Percentiles rank a stretch among this genome's conserved stretches.
These are phyloP conservation scores for Picochlorum sp. DNA, from an alignment of 139 green algal genomes.

Conservation along the genomic window DNA sequence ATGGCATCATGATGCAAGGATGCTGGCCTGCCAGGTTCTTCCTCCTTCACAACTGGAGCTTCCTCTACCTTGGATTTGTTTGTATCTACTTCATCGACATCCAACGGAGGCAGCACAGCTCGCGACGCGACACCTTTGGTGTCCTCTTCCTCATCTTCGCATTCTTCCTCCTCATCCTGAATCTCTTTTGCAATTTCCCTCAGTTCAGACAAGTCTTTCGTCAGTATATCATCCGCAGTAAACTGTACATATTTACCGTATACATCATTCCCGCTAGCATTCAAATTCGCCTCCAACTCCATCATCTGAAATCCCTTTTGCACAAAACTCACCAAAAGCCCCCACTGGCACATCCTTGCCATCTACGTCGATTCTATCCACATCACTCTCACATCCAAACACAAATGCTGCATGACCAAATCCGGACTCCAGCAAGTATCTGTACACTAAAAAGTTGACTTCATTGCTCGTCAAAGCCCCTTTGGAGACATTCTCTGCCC, in stretches of 20 bases:
- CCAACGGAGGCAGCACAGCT: too few species aligned
- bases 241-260: slow-evolving; percentile 83
- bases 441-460: slow-evolving; percentile 91
- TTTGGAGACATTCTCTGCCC: not conserved
- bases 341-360: slow-evolving; percentile 80
- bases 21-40: too few species aligned
- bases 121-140: too few species aligned
- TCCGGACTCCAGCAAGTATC: slow-evolving; percentile 90
- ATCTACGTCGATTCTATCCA: slow-evolving; percentile 56
- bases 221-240: slow-evolving; percentile 74
- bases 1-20: too few species aligned
- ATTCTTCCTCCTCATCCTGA: not conserved
- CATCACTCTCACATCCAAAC: slow-evolving; percentile 80
- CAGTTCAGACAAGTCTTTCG: slow-evolving; percentile 79
- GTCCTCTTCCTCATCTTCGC: not conserved
- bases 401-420: slow-evolving; percentile 91
- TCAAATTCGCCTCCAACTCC: slow-evolving; percentile 95
- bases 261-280: slow-evolving; percentile 61
- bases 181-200: slow-evolving; percentile 28
- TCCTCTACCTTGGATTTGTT: too few species aligned
- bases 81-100: too few species aligned
- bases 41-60: too few species aligned
- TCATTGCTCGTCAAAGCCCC: slow-evolving; percentile 68
- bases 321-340: slow-evolving; percentile 83
- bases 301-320: slow-evolving; percentile 96